These are phyloP conservation scores for Grammothele lineata DNA, from an alignment of 768 basidiomycete genomes.

Conservation along the genomic window DNA sequence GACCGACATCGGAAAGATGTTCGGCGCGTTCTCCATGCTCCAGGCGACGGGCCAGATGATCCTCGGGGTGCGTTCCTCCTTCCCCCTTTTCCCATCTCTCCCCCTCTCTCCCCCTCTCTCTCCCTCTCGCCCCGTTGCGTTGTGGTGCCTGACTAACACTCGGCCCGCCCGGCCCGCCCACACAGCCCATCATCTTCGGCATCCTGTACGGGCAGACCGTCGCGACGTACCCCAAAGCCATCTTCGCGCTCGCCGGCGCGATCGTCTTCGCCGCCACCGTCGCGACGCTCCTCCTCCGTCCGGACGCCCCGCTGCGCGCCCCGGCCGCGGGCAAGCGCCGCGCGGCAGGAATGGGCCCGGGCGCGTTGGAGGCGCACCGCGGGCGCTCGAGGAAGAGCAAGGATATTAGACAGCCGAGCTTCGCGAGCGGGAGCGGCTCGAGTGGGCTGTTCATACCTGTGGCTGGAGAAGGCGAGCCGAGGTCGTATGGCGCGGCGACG, in stretches of 20 bases:
- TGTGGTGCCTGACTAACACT: no score
- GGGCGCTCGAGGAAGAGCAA: constrained; percentile 34
- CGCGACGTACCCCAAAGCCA: constrained; percentile 58
- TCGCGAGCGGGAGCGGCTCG: no score
- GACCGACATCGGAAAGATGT: constrained; percentile 47
- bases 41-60: constrained; percentile 65
- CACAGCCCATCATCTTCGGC: constrained; percentile 67
- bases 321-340: constrained; percentile 16
- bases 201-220: constrained; percentile 63
- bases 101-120: neutral
- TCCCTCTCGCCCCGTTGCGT: no score
- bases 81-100: neutral
- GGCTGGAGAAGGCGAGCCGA: no score
- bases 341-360: neutral
- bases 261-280: constrained; percentile 48
- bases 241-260: constrained; percentile 58
- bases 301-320: constrained; percentile 24
- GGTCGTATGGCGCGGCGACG: no score
- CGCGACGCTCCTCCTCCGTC: constrained; percentile 40
- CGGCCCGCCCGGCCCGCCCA: neutral
- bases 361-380: constrained; percentile 19
- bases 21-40: constrained; percentile 68
- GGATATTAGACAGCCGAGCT: constrained; percentile 24
- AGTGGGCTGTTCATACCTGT: no score
- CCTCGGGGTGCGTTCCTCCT: constrained; percentile 34